Base-by-base conservation (phyloP, 805 yeast genomes). In the Candida parachauliodes region DNA sequence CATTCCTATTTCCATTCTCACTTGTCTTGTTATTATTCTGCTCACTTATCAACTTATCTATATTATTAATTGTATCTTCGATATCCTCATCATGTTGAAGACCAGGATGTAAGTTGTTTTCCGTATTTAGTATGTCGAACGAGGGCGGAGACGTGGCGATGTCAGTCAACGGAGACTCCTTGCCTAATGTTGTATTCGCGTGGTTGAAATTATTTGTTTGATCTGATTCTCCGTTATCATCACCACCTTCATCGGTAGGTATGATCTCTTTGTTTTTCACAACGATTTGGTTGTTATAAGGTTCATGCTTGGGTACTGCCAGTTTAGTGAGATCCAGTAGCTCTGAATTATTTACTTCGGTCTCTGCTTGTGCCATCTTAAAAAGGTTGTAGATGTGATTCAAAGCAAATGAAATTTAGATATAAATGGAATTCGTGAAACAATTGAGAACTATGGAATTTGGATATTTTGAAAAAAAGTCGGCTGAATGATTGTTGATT, bases 111-210 rank as follows among this genome's bases (percentile, higher is more conserved):
- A 30, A 8, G 8, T 10, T 10, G 14, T 30, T 18, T 26, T 22
- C 35, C 21, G 40, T 44, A 33, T 51, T 38, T 9, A 51, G 40
- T 11, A 59, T 41, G n/a, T 59, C 62, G 26, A 61, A 59, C 1
- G 62, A 56, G 10, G 68, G 69, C 1, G 70, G 70, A 5, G 69
- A 63, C 5, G 68, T 63, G 24, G 61, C 68, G 34, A 65, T 59
- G 41, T 65, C 71, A 15, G 69, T 63, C 37, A 65, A 50, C 3
- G 70, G 70, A 8, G 68, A 60, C 32, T 64, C 70, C 40, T 59
- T 63, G 33, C 57, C 37, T 15, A 29, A 32, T 16, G 45, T 32
- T 1, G 34, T 36, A 22, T 37, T 51, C 14, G 30, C 38, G 19
- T 26, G 14, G 28, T 36, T 30, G 38, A 36, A 32, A 21, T 34